A percentile compares a stretch with the other conserved stretches of the same genome.
Evolutionary conservation across 2,329 filamentous ascomycete genomes (phyloP).

Genomic region (Ceratocystis lukuohia): DNA sequence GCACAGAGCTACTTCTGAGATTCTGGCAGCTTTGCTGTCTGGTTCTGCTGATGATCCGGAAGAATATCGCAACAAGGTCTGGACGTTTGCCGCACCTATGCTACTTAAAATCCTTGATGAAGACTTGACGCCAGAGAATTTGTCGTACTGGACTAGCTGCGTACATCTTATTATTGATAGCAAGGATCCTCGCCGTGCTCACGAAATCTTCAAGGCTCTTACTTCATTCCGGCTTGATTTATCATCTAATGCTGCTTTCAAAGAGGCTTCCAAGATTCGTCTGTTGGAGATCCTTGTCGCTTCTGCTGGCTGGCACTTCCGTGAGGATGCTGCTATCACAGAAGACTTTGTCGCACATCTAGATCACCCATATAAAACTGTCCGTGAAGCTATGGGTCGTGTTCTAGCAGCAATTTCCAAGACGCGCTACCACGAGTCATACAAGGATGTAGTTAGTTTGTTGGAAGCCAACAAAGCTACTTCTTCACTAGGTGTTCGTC

Average conservation of each 20-base stretch:
- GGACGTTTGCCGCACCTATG: slow-evolving; percentile 83
- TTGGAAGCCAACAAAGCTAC: slow-evolving; percentile 64
- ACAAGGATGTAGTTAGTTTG: slow-evolving; percentile 61
- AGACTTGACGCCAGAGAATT: slow-evolving; percentile 84
- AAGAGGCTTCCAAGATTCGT: slow-evolving; percentile 93
- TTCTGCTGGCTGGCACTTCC: slow-evolving; percentile 93
- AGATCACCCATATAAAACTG: slow-evolving; percentile 95
- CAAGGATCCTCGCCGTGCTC: slow-evolving; percentile 76
- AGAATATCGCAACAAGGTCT: slow-evolving; percentile 61
- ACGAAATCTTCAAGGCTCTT: slow-evolving; percentile 73
- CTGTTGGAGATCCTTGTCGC: slow-evolving; percentile 77
- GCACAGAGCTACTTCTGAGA: slow-evolving; percentile 88
- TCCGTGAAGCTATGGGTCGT: slow-evolving; percentile 84
- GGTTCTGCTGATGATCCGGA: slow-evolving; percentile 66
- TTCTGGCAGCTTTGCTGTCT: slow-evolving; percentile 70
- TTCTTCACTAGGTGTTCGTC: slow-evolving; percentile 71
- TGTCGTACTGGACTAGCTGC: slow-evolving; percentile 88
- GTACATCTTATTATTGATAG: slow-evolving; percentile 77
- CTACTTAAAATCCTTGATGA: slow-evolving; percentile 79
- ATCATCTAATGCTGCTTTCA: slow-evolving; percentile 92
- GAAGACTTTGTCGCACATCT: slow-evolving; percentile 82
- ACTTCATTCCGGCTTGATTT: slow-evolving; percentile 83
- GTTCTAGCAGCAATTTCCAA: slow-evolving; percentile 81
- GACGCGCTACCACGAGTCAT: slow-evolving; percentile 88
- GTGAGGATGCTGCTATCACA: slow-evolving; percentile 72